Evolutionary conservation across 257 asterid genomes (phyloP).

Genomic region (Sherardia arvensis): DNA sequence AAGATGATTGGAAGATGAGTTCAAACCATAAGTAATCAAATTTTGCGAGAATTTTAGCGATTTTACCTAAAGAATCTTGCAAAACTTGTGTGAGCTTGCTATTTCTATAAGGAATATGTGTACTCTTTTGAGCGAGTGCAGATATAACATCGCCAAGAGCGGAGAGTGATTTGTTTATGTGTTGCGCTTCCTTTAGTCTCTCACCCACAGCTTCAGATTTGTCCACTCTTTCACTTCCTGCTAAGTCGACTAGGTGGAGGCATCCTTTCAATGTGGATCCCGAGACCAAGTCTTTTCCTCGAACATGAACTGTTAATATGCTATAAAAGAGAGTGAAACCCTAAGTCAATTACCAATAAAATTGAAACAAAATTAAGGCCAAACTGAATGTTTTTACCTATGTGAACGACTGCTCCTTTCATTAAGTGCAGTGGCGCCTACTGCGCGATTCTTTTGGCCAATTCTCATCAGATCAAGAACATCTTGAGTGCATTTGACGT

Average conservation of each 20-base stretch:
- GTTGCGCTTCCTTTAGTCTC: slow-evolving; percentile 90
- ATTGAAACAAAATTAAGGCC: neutral
- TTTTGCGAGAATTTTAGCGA: neutral
- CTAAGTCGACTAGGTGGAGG: slow-evolving; percentile 87
- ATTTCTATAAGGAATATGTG: slow-evolving; percentile 82
- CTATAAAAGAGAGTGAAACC: slow-evolving; percentile 30
- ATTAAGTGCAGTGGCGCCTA: slow-evolving; percentile 87
- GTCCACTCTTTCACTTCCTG: slow-evolving; percentile 91
- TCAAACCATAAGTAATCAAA: neutral
- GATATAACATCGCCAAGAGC: slow-evolving; percentile 94
- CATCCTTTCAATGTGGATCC: slow-evolving; percentile 71
- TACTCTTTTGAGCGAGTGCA: slow-evolving; percentile 80
- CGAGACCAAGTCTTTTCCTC: slow-evolving; percentile 73
- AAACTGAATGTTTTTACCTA: slow-evolving; percentile 30
- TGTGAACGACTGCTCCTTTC: slow-evolving; percentile 87
- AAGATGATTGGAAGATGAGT: neutral
- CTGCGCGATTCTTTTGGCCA: slow-evolving; percentile 76
- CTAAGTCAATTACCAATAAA: neutral
- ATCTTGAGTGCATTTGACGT: slow-evolving; percentile 73
- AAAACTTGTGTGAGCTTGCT: slow-evolving; percentile 94
- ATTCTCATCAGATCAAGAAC: slow-evolving; percentile 85
- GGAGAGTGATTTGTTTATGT: slow-evolving; percentile 77
- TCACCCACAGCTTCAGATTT: slow-evolving; percentile 91
- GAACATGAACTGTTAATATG: slow-evolving; percentile 79
- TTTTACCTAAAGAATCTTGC: slow-evolving; percentile 80